Percentiles rank a stretch among this genome's conserved stretches.
Evolutionary conservation across 2,329 filamentous ascomycete species (phyloP).

Genomic region (Aspergillus nomiae): DNA sequence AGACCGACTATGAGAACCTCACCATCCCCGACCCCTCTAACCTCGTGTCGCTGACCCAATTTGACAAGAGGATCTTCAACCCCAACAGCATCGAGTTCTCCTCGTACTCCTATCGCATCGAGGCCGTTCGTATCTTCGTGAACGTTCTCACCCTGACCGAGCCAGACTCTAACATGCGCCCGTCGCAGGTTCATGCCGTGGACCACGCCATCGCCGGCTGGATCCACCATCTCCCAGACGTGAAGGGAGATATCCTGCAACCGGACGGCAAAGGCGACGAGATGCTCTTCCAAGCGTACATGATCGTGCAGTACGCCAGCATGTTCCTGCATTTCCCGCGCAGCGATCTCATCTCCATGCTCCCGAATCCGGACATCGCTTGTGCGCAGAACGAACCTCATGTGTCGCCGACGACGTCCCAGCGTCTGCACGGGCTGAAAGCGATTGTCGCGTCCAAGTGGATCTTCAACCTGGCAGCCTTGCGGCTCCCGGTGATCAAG

Average conservation of each 20-base stretch:
- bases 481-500: not conserved
- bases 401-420: not conserved
- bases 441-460: conserved; percentile 2
- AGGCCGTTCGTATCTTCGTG: not conserved
- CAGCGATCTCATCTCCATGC: conserved; percentile 3
- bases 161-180: not conserved
- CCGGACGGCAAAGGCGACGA: not conserved
- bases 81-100: not conserved
- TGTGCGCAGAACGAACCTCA: not conserved
- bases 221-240: not conserved
- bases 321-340: conserved; percentile 6
- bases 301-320: not conserved
- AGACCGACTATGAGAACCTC: not conserved
- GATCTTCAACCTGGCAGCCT: not conserved
- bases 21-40: not conserved
- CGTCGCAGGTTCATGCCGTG: not conserved
- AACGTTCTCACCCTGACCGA: not conserved
- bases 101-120: not conserved
- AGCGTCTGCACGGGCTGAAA: conserved; percentile 2
- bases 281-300: conserved; percentile 4
- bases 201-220: conserved; percentile 1
- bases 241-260: not conserved
- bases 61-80: not conserved
- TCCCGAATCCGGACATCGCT: not conserved
- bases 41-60: not conserved